Percentiles rank a stretch among this genome's conserved stretches.
Conservation (phyloP, 495 filamentous ascomycete species). For the Talaromyces wortmannii region DNA sequence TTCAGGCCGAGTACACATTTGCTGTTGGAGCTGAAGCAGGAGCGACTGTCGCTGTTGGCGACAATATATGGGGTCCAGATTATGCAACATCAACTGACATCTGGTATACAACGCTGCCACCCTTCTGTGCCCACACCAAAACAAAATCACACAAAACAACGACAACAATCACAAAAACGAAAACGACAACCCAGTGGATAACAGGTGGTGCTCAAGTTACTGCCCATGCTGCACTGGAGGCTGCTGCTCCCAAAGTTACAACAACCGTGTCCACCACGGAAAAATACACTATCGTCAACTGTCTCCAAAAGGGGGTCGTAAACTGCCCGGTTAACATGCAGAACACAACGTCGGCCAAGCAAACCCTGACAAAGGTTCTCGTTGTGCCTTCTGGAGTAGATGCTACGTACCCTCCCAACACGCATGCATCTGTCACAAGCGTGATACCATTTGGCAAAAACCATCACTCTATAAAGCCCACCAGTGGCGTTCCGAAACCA, state of each 20-base stretch:
- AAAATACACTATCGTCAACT: conserved; percentile 29
- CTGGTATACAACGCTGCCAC: conserved; percentile 46
- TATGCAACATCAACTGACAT: conserved; percentile 38
- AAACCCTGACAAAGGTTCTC: conserved; percentile 21
- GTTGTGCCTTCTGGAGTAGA: conserved; percentile 26
- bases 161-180: conserved; percentile 3
- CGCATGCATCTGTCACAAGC: conserved; percentile 14
- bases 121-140: conserved; percentile 26
- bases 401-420: conserved; percentile 28
- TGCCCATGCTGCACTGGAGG: conserved; percentile 13
- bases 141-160: conserved; percentile 10
- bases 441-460: conserved; percentile 32
- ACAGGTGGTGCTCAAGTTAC: conserved; percentile 12
- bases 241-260: conserved; percentile 16
- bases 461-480: conserved; percentile 22
- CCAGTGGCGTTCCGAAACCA: conserved; percentile 21
- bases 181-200: conserved; percentile 6
- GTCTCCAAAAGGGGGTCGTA: conserved; percentile 26
- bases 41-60: conserved; percentile 34
- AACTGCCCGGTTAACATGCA: conserved; percentile 42
- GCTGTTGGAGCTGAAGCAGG: conserved; percentile 44
- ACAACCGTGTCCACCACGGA: conserved; percentile 23
- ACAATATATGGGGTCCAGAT: conserved; percentile 38
- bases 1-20: conserved; percentile 39
- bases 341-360: conserved; percentile 22